Evolutionary conservation across 495 filamentous ascomycete genomes (phyloP).

Genomic region (Podospora comata): DNA sequence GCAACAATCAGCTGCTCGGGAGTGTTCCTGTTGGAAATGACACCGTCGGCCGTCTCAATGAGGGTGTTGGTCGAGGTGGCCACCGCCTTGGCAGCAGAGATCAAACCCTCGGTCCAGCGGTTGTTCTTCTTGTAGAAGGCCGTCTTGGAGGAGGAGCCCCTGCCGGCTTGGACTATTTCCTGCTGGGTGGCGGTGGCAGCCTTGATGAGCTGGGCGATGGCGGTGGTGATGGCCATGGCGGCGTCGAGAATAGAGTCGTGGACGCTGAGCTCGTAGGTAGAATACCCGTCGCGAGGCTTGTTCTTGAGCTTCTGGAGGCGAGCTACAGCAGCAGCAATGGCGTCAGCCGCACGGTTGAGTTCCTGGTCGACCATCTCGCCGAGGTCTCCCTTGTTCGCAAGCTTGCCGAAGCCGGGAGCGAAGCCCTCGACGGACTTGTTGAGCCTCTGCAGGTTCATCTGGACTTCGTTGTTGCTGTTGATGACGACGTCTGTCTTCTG

Average conservation of each 20-base stretch:
- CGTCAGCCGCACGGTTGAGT: constrained; percentile 88
- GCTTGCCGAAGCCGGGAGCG: constrained; percentile 75
- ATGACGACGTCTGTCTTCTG: constrained; percentile 94
- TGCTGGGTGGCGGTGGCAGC: constrained; percentile 91
- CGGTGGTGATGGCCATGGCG: constrained; percentile 92
- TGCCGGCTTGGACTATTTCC: constrained; percentile 95
- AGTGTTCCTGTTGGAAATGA: constrained; percentile 84
- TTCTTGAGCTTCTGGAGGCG: constrained; percentile 86
- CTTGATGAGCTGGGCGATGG: constrained; percentile 93
- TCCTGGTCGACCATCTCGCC: constrained; percentile 92
- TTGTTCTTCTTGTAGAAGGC: constrained; percentile 99
- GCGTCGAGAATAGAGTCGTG: constrained; percentile 93
- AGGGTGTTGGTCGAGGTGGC: constrained; percentile 87
- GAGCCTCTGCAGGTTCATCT: constrained; percentile 83
- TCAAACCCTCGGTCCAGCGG: constrained; percentile 95
- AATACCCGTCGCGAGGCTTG: constrained; percentile 89
- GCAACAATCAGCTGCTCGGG: constrained; percentile 97
- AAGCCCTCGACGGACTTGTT: constrained; percentile 91
- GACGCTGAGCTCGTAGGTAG: constrained; percentile 93
- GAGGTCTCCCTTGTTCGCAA: constrained; percentile 78
- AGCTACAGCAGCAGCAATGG: constrained; percentile 86
- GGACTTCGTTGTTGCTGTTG: constrained; percentile 92
- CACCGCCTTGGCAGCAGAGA: constrained; percentile 95
- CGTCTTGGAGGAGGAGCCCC: constrained; percentile 81
- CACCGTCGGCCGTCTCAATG: constrained; percentile 96